Evolutionary conservation across 192 early-diverging fungal species (phyloP), one percentile per base, ranked within the genome.

Genomic region (Globomyces pollinis-pini): DNA sequence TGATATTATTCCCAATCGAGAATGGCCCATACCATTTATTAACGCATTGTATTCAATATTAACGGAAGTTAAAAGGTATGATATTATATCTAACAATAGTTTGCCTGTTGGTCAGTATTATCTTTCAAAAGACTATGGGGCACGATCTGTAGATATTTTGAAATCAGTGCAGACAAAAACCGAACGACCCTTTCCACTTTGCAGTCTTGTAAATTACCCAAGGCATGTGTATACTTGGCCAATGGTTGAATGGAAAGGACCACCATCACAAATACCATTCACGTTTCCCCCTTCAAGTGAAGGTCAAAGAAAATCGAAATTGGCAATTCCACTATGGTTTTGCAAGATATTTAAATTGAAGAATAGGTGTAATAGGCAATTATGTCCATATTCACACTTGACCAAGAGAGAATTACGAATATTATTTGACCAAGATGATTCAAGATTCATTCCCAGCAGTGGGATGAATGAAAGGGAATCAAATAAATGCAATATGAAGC

Each of bases 11-110:
- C 8, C 21, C 7, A 24, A 47, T 13, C 23, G 44, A 26, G 28
- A 26, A 8, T 47, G 21, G 7, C 44, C 44, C 11, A 26, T 47
- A 11, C 44, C 44, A 4, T 47, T 9, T 24, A 26, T 7, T 3
- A 47, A 47, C 28, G 44, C 23, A 26, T 47, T 47, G 44, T 47
- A 47, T 47, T 20, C 21, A 13, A 47, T 47, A 9, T 47, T 47
- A 15, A 47, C 2, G 6, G 44, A 47, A 47, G 5, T 47, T 8
- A 20, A 47, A 47, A 47, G 44, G 44, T 47, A 47, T n/a, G n/a
- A n/a, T n/a, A 20, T 26, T 47, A 26, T 20, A 24, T 2, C 28
- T 47, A 47, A 47, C 28, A 2, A 26, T 47, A 47, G 44, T 20
- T 26, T 47, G 28, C 44, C 21, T 7, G 23, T 24, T 20, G 44